These are phyloP conservation scores for Austroboletus niveus DNA, from an alignment of 1,284 basidiomycete species.

Conservation along the genomic window DNA sequence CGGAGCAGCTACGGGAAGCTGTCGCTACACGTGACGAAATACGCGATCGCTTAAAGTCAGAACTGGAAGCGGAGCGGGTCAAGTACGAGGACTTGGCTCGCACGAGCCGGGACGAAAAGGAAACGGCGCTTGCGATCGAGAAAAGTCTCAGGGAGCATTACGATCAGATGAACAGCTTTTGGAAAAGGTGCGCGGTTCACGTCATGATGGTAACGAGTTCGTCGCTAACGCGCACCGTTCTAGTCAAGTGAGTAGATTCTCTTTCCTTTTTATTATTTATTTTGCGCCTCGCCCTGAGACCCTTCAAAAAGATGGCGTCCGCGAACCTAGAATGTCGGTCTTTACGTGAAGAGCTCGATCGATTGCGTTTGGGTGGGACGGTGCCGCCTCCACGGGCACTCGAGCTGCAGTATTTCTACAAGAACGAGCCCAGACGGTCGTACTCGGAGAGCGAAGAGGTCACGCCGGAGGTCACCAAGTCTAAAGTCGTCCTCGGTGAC, in stretches of 20 bases:
- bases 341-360: slow-evolving; percentile 30
- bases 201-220: slow-evolving; percentile 6
- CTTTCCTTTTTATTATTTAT: not conserved
- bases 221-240: slow-evolving; percentile 14
- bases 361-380: slow-evolving; percentile 18
- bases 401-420: slow-evolving; percentile 33
- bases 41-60: slow-evolving; percentile 27
- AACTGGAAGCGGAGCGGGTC: slow-evolving; percentile 26
- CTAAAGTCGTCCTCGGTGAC: slow-evolving; percentile 27
- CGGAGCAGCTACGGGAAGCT: slow-evolving; percentile 28
- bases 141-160: slow-evolving; percentile 36
- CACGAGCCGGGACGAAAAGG: slow-evolving; percentile 36
- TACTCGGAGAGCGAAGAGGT: slow-evolving; percentile 22
- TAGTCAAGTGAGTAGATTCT: slow-evolving; percentile 39
- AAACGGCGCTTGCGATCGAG: slow-evolving; percentile 35
- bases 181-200: slow-evolving; percentile 35
- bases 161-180: slow-evolving; percentile 35
- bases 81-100: slow-evolving; percentile 28
- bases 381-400: slow-evolving; percentile 19
- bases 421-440: slow-evolving; percentile 25
- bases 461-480: slow-evolving; percentile 20
- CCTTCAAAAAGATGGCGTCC: slow-evolving; percentile 31
- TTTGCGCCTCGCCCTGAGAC: slow-evolving; percentile 6
- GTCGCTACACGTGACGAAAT: slow-evolving; percentile 28
- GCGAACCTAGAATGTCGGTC: slow-evolving; percentile 32